Evolutionary conservation across 1,284 basidiomycete species (phyloP), one percentile per base, ranked within the genome.

Genomic region (Leccinum angustisporum): DNA sequence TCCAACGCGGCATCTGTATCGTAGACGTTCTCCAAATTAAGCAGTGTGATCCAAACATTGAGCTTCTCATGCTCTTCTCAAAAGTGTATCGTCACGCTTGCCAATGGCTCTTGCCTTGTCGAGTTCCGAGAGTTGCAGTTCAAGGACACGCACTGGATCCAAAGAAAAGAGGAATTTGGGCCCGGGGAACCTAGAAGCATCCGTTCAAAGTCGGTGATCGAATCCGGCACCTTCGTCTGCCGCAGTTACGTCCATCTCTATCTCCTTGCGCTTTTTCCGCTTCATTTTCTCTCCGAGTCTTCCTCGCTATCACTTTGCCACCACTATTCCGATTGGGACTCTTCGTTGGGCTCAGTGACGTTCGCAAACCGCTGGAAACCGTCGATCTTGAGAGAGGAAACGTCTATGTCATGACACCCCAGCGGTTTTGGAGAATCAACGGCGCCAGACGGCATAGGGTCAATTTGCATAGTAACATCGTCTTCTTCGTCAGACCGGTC

Each of bases 121-220:
- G 52, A 98, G 83, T 76, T 99, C 97, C 51, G 95, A 95, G 14
- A 99, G 86, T 68, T 96, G 94, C 5, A 99, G 82, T 67, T 97
- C 94, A 98, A 97, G 5, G 96, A 97, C 94, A 99, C 98, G 77
- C 97, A 99, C 76, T 98, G 97, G 64, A 99, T 91, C 53, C n/a
- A n/a, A n/a, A n/a, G n/a, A n/a, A n/a, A n/a, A n/a, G n/a, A n/a
- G n/a, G n/a, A n/a, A n/a, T n/a, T n/a, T n/a, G n/a, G n/a, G n/a
- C n/a, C n/a, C n/a, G n/a, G n/a, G n/a, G n/a, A n/a, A n/a, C n/a
- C n/a, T n/a, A n/a, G n/a, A n/a, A n/a, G n/a, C n/a, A n/a, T n/a
- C n/a, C n/a, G n/a, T n/a, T n/a, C n/a, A n/a, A n/a, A n/a, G n/a
- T n/a, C n/a, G n/a, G n/a, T n/a, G n/a, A n/a, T n/a, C n/a, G n/a